A percentile compares a stretch with the other conserved stretches of the same genome.
These are phyloP conservation scores for Keithomyces neogunnii DNA, from an alignment of 2,329 filamentous ascomycete genomes.

Conservation along the genomic window DNA sequence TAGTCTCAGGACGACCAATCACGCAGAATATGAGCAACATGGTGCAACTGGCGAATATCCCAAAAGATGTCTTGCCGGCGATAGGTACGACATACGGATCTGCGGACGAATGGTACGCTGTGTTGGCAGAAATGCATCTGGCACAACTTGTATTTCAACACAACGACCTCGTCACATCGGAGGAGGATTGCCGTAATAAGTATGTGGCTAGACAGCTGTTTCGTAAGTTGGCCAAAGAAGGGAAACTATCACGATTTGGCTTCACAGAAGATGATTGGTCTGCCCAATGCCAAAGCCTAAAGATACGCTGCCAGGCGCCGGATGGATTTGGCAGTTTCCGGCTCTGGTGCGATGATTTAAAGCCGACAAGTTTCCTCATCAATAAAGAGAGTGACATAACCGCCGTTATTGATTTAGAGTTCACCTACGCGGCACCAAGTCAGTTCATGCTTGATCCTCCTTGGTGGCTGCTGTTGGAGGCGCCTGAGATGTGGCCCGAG, in stretches of 20 bases:
- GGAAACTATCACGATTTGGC: constrained; percentile 9
- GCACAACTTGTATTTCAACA: constrained; percentile 28
- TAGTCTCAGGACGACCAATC: constrained; percentile 24
- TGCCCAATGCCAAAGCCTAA: background rate
- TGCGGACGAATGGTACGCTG: constrained; percentile 25
- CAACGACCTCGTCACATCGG: constrained; percentile 22
- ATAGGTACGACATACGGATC: constrained; percentile 11
- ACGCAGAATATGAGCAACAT: constrained; percentile 33
- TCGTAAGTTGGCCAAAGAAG: constrained; percentile 20
- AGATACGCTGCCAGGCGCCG: too few relatives aligned
- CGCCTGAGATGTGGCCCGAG: constrained; percentile 21
- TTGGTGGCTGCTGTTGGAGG: constrained; percentile 1
- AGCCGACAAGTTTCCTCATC: constrained; percentile 24
- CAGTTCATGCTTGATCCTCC: constrained; percentile 2
- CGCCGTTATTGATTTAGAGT: constrained; percentile 5
- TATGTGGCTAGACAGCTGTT: constrained; percentile 35
- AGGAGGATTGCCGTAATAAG: constrained; percentile 32
- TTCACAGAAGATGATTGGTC: background rate
- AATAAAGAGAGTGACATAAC: constrained; percentile 12
- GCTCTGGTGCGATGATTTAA: constrained; percentile 27
- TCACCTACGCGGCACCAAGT: background rate
- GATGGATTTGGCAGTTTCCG: constrained; percentile 10
- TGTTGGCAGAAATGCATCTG: constrained; percentile 30
- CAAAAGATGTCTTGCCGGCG: constrained; percentile 10
- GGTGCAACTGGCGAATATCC: constrained; percentile 15